Base-by-base conservation (phyloP, 2,329 filamentous ascomycete genomes). In the Pseudopyrenochaeta lycopersici region DNA sequence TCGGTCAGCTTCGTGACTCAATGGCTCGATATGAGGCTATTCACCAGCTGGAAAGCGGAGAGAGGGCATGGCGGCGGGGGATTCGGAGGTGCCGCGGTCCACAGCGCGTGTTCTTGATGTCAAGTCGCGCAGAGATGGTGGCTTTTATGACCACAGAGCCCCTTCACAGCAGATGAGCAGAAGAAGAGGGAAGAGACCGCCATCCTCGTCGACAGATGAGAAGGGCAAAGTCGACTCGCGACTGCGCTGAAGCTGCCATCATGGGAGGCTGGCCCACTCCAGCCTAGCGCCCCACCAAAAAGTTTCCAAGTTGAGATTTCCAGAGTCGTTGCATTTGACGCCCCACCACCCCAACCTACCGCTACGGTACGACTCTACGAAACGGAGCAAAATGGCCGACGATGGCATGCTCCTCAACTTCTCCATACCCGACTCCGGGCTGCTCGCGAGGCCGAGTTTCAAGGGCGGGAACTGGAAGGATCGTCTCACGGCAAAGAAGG, bases 321-420 rank as follows among this genome's bases (percentile, higher is more conserved):
- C 29, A 23, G 20, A 36, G 44, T 40, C 48, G n/a, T 32, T 9
- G 23, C 23, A 27, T 27, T 27, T 40, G 41, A 42, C 40, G n/a
- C 23, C 23, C 27, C 23, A 17, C 42, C 56, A 38, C 52, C 49
- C 45, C 41, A 46, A 31, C 32, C 35, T 11, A n/a, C 14, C 40
- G n/a, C 40, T 1, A 42, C 21, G 12, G 12, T 5, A 17, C 4
- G 32, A n/a, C 38, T 2, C 47, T 40, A 40, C 48, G 43, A 23
- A 39, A 42, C 14, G n/a, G 27, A 42, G 44, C 59, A 67, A 59
- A 33, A 97, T 98, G 93, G 91, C 91, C 46, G 93, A 98, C 81
- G 91, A 96, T 87, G 92, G 92, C 64, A 90, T 99, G 86, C 85
- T 97, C 52, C 82, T 98, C 72, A 98, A 98, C 69, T 97, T 98